Percentiles rank a stretch among this genome's conserved stretches.
Conservation (phyloP, 352 stramenopile genomes). For the Globisporangium paroecandrum region DNA sequence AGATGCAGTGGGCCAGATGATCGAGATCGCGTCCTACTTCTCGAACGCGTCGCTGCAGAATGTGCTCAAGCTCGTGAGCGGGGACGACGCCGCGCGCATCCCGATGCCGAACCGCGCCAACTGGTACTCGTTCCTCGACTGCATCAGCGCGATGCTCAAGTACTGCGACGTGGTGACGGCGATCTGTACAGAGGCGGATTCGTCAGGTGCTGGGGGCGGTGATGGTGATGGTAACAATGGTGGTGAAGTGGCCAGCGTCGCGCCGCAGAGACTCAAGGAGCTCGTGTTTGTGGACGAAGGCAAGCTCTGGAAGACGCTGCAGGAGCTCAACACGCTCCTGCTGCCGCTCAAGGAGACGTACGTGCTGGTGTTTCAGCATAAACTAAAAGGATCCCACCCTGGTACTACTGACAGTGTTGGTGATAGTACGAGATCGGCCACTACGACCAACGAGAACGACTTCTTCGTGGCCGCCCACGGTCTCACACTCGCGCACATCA, state of each 20-base stretch:
- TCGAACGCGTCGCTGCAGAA: constrained; percentile 43
- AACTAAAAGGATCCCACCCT: constrained; percentile 2
- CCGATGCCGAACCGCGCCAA: constrained; percentile 52
- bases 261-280: constrained; percentile 45
- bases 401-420: neutral
- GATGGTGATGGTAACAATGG: neutral
- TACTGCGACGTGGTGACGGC: constrained; percentile 54
- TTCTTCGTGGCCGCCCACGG: constrained; percentile 29
- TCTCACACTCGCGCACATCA: constrained; percentile 67
- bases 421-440: neutral
- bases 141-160: constrained; percentile 42
- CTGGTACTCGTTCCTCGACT: constrained; percentile 65
- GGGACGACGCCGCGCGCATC: constrained; percentile 39
- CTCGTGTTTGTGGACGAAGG: constrained; percentile 50
- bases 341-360: constrained; percentile 64
- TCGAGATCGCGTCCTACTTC: constrained; percentile 66
- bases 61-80: constrained; percentile 33
- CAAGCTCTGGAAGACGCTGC: constrained; percentile 42
- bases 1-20: constrained; percentile 46
- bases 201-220: neutral
- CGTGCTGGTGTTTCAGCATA: constrained; percentile 49
- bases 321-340: constrained; percentile 38
- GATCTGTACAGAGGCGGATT: constrained; percentile 35
- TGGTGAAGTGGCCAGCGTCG: neutral
- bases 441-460: constrained; percentile 22